A percentile compares a stretch with the other conserved stretches of the same genome.
phyloP scores from a whole-genome alignment of 768 basidiomycete genomes.

The Grammothele lineata region DNA sequence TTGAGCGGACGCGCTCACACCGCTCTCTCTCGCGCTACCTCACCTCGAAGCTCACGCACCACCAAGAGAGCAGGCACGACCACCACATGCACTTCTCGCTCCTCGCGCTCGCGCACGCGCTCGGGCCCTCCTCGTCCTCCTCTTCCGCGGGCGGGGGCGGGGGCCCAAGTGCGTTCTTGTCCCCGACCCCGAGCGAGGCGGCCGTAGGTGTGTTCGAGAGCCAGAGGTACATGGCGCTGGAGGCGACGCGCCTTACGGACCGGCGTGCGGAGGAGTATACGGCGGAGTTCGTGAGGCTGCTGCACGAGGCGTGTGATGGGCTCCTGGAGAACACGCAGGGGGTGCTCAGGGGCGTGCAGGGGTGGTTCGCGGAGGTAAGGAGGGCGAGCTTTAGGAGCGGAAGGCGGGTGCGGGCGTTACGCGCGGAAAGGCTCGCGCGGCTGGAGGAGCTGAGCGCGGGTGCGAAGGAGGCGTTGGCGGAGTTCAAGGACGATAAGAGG shows the following conservation, averaged over 20 bases:
- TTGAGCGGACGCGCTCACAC: conserved; percentile 4
- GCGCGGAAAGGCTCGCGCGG: conserved; percentile 33
- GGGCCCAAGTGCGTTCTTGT: no score
- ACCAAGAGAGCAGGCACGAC: conserved; percentile 15
- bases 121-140: background rate
- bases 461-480: conserved; percentile 35
- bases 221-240: conserved; percentile 65
- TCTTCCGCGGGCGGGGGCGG: background rate
- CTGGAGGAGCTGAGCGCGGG: conserved; percentile 34
- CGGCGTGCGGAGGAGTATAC: conserved; percentile 42
- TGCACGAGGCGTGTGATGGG: conserved; percentile 50
- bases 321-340: conserved; percentile 42
- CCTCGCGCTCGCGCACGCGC: conserved; percentile 20
- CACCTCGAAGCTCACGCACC: conserved; percentile 9
- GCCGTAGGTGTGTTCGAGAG: conserved; percentile 74
- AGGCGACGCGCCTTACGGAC: conserved; percentile 49
- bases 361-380: conserved; percentile 45
- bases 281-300: conserved; percentile 37
- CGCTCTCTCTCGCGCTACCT: conserved; percentile 18
- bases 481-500: conserved; percentile 51
- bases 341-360: conserved; percentile 37
- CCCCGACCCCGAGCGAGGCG: conserved; percentile 31
- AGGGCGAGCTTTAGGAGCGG: conserved; percentile 34
- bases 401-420: conserved; percentile 27
- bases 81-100: conserved; percentile 24